Percentiles rank a stretch among this genome's conserved stretches.
phyloP scores from a whole-genome alignment of 164 flowering plant species.

The Macadamia integrifolia region DNA sequence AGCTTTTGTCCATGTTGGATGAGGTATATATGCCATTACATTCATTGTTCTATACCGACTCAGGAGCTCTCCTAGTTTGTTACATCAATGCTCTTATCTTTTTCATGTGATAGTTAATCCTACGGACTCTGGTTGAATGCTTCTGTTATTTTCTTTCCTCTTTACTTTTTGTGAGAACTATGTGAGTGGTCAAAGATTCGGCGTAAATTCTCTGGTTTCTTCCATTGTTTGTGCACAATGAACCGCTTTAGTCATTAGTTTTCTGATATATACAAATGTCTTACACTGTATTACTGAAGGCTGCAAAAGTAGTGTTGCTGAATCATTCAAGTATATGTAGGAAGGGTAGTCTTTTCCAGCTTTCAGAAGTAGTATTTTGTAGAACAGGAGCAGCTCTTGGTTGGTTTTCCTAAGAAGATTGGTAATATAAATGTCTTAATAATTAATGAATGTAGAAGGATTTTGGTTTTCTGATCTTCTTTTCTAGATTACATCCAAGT shows the following conservation, averaged over 20 bases:
- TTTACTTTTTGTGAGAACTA: too few relatives aligned
- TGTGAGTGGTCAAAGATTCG: background rate
- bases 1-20: conserved; percentile 74
- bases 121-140: background rate
- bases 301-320: background rate
- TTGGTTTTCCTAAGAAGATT: background rate
- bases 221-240: background rate
- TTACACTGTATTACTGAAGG: background rate
- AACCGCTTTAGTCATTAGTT: background rate
- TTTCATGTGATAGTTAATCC: background rate
- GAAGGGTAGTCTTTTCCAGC: background rate
- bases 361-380: too few relatives aligned
- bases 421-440: background rate
- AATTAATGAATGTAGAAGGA: background rate
- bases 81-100: background rate
- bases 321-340: background rate
- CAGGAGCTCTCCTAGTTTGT: background rate
- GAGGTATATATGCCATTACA: conserved; percentile 42
- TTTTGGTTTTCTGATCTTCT: background rate
- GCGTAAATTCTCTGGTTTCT: too few relatives aligned
- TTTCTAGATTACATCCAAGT: background rate
- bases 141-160: background rate
- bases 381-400: too few relatives aligned
- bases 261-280: background rate
- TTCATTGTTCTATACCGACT: background rate